Evolutionary conservation across 345 rosid species (phyloP).

Genomic region (Citrus australasica): DNA sequence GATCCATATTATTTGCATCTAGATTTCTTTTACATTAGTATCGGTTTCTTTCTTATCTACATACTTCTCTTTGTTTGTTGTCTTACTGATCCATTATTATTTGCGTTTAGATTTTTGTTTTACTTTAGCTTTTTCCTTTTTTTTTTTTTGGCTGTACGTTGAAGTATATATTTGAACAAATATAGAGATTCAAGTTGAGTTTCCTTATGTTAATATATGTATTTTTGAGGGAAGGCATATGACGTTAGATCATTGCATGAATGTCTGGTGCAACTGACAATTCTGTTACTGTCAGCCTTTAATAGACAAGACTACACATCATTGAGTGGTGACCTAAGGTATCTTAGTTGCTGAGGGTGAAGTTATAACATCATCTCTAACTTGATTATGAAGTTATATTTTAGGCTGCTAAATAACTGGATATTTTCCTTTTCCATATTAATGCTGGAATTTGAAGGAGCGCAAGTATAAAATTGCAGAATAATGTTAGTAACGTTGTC

Average conservation of each 20-base stretch:
- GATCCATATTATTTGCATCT: neutral
- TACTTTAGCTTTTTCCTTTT: neutral
- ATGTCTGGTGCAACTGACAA: neutral
- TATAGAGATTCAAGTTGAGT: neutral
- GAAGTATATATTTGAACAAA: neutral
- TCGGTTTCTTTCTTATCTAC: neutral
- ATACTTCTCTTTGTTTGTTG: neutral
- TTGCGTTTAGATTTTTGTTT: neutral
- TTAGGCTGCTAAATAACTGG: conserved; percentile 8
- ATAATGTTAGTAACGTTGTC: neutral
- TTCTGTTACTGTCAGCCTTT: conserved; percentile 3
- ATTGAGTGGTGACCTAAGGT: neutral
- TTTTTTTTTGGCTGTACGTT: neutral
- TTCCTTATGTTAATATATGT: neutral
- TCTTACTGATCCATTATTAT: neutral
- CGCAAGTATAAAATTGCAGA: neutral
- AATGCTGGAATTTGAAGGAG: neutral
- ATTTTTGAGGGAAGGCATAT: neutral
- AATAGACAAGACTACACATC: neutral
- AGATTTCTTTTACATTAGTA: neutral
- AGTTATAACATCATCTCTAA: neutral
- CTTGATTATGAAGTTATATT: conserved; percentile 13
- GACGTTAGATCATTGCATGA: neutral
- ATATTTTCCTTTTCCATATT: neutral
- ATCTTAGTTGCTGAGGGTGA: neutral